Percentiles rank a stretch among this genome's conserved stretches.
Conservation (phyloP, 1,284 basidiomycete genomes). For the Ceraceosorus guamensis region DNA sequence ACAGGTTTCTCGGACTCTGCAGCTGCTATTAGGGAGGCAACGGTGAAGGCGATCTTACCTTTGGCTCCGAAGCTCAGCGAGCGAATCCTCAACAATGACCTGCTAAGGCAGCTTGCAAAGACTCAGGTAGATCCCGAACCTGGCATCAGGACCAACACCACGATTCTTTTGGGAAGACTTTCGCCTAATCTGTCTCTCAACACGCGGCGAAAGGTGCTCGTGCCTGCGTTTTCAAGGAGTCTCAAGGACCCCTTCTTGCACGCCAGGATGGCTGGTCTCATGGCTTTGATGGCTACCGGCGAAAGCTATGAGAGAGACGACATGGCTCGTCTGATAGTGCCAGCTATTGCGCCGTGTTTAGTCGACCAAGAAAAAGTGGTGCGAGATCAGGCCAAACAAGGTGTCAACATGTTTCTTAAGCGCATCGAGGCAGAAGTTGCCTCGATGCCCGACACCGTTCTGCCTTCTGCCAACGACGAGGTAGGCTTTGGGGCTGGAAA, state of each 20-base stretch:
- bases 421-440: slow-evolving; percentile 23
- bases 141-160: slow-evolving; percentile 94
- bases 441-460: slow-evolving; percentile 27
- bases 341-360: slow-evolving; percentile 36
- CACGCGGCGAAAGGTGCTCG: slow-evolving; percentile 88
- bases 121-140: slow-evolving; percentile 87
- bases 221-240: slow-evolving; percentile 85
- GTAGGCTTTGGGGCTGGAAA: not conserved
- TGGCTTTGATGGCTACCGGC: slow-evolving; percentile 90
- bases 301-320: slow-evolving; percentile 65
- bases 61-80: slow-evolving; percentile 75
- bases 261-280: slow-evolving; percentile 83
- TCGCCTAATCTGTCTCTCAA: slow-evolving; percentile 75
- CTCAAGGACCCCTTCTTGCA: slow-evolving; percentile 88
- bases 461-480: slow-evolving; percentile 17
- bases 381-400: slow-evolving; percentile 36
- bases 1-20: slow-evolving; percentile 93
- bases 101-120: slow-evolving; percentile 82
- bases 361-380: slow-evolving; percentile 42
- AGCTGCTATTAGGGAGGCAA: slow-evolving; percentile 85
- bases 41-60: slow-evolving; percentile 76
- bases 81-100: slow-evolving; percentile 90
- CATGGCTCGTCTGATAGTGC: slow-evolving; percentile 30
- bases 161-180: slow-evolving; percentile 85
- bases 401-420: slow-evolving; percentile 33